A percentile compares a stretch with the other conserved stretches of the same genome.
Conservation (phyloP, 2,329 filamentous ascomycete genomes). For the Fusarium nematophilum region DNA sequence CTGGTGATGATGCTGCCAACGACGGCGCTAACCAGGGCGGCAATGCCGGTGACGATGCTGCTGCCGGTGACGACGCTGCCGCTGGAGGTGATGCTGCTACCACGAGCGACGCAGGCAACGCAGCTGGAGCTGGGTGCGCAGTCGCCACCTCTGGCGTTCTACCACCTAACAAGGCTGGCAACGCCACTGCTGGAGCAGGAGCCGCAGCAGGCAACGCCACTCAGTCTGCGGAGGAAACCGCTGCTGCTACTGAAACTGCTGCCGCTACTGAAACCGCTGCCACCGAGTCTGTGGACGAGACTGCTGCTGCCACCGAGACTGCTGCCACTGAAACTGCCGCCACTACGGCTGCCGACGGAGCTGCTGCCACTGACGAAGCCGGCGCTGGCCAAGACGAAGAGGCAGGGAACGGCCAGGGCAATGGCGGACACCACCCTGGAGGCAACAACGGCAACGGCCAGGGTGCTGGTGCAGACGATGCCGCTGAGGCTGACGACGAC, state of each 20-base stretch:
- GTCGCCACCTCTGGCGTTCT: too few relatives aligned
- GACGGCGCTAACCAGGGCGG: too few relatives aligned
- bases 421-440: neutral
- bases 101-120: slow-evolving; percentile 12
- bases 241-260: neutral
- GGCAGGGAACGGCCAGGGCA: neutral
- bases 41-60: slow-evolving; percentile 5
- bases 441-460: neutral
- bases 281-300: too few relatives aligned
- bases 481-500: too few relatives aligned
- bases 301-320: neutral
- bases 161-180: too few relatives aligned
- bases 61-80: neutral
- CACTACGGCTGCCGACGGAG: neutral
- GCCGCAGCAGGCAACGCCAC: too few relatives aligned
- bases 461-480: too few relatives aligned
- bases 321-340: neutral
- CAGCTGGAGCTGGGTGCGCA: too few relatives aligned
- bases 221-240: too few relatives aligned
- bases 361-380: neutral
- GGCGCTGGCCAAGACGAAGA: neutral
- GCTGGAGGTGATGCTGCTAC: slow-evolving; percentile 11
- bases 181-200: too few relatives aligned
- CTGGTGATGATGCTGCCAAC: neutral
- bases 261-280: neutral